phyloP scores from a whole-genome alignment of 768 basidiomycete species.

The Phanerochaete carnosa region DNA sequence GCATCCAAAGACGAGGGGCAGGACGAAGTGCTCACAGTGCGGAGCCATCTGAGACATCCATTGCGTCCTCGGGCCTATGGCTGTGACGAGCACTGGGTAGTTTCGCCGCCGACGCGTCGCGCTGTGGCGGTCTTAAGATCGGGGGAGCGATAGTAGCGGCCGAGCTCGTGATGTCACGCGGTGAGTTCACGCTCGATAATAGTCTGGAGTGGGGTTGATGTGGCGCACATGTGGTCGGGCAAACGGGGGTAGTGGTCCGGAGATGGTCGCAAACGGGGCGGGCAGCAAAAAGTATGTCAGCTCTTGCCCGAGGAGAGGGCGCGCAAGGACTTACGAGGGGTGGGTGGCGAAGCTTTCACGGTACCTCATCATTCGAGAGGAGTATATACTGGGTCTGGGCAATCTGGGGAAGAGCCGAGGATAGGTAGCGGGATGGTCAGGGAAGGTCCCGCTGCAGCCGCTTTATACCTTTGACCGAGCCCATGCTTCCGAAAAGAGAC shows the following conservation, averaged over 20 bases:
- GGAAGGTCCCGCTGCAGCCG: neutral
- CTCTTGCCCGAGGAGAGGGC: neutral
- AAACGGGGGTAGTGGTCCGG: neutral
- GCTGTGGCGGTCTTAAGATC: neutral
- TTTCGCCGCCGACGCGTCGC: neutral
- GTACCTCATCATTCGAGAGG: neutral
- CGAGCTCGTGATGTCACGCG: neutral
- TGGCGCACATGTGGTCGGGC: neutral
- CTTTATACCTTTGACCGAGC: conserved; percentile 9
- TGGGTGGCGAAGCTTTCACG: neutral
- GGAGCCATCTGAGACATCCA: neutral
- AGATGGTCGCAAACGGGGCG: too few relatives aligned
- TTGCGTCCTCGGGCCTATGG: neutral
- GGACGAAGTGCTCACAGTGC: neutral
- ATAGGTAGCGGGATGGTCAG: conserved; percentile 3
- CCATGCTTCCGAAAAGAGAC: conserved; percentile 1
- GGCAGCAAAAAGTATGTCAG: neutral
- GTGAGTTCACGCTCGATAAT: neutral
- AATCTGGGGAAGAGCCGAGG: neutral
- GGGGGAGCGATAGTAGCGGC: neutral
- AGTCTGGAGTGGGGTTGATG: neutral
- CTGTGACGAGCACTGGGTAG: neutral
- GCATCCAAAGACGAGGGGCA: neutral
- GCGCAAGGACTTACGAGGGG: neutral
- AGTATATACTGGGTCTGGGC: neutral